Evolutionary conservation across 495 filamentous ascomycete genomes (phyloP).

Genomic region (Podospora bellae-mahoneyi): DNA sequence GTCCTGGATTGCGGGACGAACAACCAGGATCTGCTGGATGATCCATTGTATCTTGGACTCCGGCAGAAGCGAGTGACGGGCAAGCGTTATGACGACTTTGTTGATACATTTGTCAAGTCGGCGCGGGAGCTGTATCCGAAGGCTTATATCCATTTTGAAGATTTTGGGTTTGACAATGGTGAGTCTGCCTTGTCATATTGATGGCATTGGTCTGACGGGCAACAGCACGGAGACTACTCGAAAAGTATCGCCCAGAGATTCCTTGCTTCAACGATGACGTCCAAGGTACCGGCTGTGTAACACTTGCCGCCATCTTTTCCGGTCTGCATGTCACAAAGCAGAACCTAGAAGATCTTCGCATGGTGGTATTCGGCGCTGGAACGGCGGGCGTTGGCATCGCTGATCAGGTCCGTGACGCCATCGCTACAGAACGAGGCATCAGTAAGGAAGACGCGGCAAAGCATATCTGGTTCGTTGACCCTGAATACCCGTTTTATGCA

Average conservation of each 20-base stretch:
- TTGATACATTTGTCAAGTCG: constrained; percentile 67
- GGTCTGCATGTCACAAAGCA: constrained; percentile 65
- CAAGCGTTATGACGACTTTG: constrained; percentile 72
- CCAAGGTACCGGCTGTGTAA: constrained; percentile 86
- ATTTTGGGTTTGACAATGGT: constrained; percentile 57
- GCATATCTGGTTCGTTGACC: constrained; percentile 68
- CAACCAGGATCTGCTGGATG: constrained; percentile 72
- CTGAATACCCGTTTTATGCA: too few relatives aligned
- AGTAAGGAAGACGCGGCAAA: constrained; percentile 70
- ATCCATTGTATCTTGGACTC: constrained; percentile 78
- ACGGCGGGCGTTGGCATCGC: constrained; percentile 89
- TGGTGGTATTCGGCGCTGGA: constrained; percentile 77
- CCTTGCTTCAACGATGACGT: constrained; percentile 92
- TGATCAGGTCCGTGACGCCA: constrained; percentile 76
- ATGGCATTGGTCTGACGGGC: neutral
- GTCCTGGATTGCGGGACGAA: constrained; percentile 87
- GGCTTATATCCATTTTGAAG: constrained; percentile 80
- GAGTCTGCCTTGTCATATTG: neutral
- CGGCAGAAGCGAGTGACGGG: constrained; percentile 62
- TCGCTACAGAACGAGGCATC: constrained; percentile 63
- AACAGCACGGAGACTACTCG: constrained; percentile 61
- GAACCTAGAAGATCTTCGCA: constrained; percentile 61
- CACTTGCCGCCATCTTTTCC: constrained; percentile 74
- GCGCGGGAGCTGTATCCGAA: constrained; percentile 68
- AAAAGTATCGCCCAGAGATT: constrained; percentile 66